phyloP scores from a whole-genome alignment of 2,329 filamentous ascomycete genomes.

The Blastomyces parvus region DNA sequence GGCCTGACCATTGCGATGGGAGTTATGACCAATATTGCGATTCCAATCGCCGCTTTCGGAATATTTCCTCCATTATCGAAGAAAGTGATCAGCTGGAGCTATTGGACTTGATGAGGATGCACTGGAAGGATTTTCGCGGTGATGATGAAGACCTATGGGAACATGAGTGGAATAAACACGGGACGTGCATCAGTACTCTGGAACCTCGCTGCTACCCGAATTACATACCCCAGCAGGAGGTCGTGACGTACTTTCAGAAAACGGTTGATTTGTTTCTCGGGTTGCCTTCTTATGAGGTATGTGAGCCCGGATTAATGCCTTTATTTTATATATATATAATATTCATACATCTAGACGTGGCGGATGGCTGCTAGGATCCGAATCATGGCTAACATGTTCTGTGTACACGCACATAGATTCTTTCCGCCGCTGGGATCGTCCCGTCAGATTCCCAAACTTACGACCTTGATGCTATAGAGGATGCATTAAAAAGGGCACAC shows the following conservation, averaged over 20 bases:
- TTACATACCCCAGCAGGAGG: slow-evolving; percentile 47
- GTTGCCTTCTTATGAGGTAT: slow-evolving; percentile 45
- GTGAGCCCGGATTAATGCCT: not conserved
- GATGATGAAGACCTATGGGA: slow-evolving; percentile 54
- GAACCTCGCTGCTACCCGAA: slow-evolving; percentile 54
- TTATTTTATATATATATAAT: too few relatives aligned
- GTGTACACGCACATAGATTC: slow-evolving; percentile 13
- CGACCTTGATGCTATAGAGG: slow-evolving; percentile 41
- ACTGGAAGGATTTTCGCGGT: slow-evolving; percentile 51
- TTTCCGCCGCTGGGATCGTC: slow-evolving; percentile 47
- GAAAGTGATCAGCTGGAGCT: slow-evolving; percentile 42
- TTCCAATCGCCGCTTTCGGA: slow-evolving; percentile 44
- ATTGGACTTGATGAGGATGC: slow-evolving; percentile 49
- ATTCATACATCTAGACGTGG: not conserved
- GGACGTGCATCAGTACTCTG: slow-evolving; percentile 62
- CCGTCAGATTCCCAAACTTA: slow-evolving; percentile 45
- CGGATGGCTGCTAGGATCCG: not conserved
- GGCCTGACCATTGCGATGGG: slow-evolving; percentile 48
- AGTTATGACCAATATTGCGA: slow-evolving; percentile 50
- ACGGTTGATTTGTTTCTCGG: slow-evolving; percentile 47
- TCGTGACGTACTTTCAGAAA: slow-evolving; percentile 49
- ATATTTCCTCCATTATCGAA: slow-evolving; percentile 48
- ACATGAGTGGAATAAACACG: slow-evolving; percentile 64
- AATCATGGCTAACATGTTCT: not conserved
- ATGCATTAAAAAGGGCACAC: slow-evolving; percentile 40